phyloP scores from a whole-genome alignment of 352 stramenopile genomes.

The Pythium monospermum region DNA sequence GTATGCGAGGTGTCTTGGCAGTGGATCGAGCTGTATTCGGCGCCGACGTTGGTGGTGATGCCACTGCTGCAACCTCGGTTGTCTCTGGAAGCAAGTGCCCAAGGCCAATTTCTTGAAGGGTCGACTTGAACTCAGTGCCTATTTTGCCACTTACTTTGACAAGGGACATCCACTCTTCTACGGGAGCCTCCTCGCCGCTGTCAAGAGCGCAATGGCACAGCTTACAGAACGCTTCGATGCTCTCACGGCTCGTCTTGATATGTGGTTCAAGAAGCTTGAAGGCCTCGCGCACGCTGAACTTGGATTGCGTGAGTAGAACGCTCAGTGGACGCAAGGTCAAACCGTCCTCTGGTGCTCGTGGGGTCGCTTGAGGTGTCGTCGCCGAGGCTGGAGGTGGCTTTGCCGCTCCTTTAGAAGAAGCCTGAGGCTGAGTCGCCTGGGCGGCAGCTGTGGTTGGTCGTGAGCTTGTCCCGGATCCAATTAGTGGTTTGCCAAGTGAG shows the following conservation, averaged over 20 bases:
- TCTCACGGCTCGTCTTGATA: constrained; percentile 5
- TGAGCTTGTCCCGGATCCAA: background rate
- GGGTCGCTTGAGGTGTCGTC: constrained; percentile 18
- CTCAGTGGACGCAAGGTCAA: constrained; percentile 22
- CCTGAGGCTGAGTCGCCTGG: too few species aligned
- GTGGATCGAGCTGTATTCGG: constrained; percentile 25
- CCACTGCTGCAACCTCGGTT: background rate
- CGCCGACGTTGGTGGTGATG: constrained; percentile 6
- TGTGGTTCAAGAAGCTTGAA: constrained; percentile 19
- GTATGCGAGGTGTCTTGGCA: constrained; percentile 25
- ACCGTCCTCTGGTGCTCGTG: constrained; percentile 12
- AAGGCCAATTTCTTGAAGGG: constrained; percentile 26
- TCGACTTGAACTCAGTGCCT: constrained; percentile 35
- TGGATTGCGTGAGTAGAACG: constrained; percentile 34
- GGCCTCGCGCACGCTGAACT: constrained; percentile 13
- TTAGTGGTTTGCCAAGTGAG: background rate
- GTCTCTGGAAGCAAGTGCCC: constrained; percentile 29
- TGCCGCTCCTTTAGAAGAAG: background rate
- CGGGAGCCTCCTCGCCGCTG: constrained; percentile 3
- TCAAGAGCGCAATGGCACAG: constrained; percentile 13
- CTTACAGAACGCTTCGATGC: constrained; percentile 19
- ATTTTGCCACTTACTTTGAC: constrained; percentile 40
- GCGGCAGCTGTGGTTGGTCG: constrained; percentile 1
- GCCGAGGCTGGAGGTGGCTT: constrained; percentile 3
- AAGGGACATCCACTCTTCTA: constrained; percentile 15